A percentile compares a stretch with the other conserved stretches of the same genome.
These are phyloP conservation scores for Curvularia hawaiiensis DNA, from an alignment of 2,329 filamentous ascomycete genomes.

Conservation along the genomic window DNA sequence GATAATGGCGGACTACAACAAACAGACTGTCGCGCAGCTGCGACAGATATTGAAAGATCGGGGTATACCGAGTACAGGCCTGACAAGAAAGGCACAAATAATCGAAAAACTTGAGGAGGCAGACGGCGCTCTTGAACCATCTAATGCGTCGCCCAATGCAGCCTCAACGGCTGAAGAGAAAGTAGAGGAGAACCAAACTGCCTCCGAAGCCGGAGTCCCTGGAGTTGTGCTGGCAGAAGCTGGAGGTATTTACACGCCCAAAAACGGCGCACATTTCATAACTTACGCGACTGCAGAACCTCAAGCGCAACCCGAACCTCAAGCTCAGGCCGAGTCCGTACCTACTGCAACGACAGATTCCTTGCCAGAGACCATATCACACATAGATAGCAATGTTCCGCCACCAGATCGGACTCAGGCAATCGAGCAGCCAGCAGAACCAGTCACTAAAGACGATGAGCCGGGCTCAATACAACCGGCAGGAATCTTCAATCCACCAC, in stretches of 20 bases:
- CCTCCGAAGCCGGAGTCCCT: conserved; percentile 4
- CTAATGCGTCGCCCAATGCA: conserved; percentile 9
- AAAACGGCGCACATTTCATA: too few relatives aligned
- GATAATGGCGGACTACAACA: conserved; percentile 51
- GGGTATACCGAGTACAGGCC: conserved; percentile 51
- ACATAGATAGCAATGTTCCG: conserved; percentile 28
- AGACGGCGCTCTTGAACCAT: conserved; percentile 21
- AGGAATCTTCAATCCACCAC: conserved; percentile 21
- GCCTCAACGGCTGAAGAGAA: conserved; percentile 10
- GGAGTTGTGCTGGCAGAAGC: conserved; percentile 27
- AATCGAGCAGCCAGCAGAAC: conserved; percentile 22
- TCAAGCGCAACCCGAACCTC: conserved; percentile 6
- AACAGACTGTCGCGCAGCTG: conserved; percentile 54
- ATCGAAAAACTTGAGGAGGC: conserved; percentile 52
- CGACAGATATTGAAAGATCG: conserved; percentile 54
- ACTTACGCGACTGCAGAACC: conserved; percentile 20
- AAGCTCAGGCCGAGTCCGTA: conserved; percentile 13
- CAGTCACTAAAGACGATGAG: conserved; percentile 24
- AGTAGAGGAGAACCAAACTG: conserved; percentile 3
- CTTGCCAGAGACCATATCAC: conserved; percentile 27
- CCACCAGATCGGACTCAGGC: conserved; percentile 21
- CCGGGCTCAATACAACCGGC: conserved; percentile 23
- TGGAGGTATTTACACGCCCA: conserved; percentile 24
- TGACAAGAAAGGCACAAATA: conserved; percentile 56
- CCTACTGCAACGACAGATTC: conserved; percentile 24